Percentiles rank a stretch among this genome's conserved stretches.
phyloP scores from a whole-genome alignment of 495 filamentous ascomycete genomes.

The Niebla homalea region DNA sequence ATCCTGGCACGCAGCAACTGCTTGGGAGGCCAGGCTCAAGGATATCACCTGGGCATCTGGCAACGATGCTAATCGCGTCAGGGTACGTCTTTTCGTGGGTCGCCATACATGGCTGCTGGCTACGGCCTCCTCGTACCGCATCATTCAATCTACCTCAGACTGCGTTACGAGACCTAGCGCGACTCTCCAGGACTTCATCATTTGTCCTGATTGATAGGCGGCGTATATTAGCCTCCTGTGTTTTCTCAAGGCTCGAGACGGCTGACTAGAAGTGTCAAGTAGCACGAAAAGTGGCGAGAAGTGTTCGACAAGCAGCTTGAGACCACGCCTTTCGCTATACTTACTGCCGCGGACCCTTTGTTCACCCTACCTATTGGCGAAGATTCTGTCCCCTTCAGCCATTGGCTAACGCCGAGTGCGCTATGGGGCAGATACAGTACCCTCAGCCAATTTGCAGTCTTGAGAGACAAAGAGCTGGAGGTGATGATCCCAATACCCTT shows the following conservation, averaged over 20 bases:
- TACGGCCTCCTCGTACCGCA: no score
- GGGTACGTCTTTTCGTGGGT: constrained; percentile 10
- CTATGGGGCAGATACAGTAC: constrained; percentile 45
- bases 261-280: no score
- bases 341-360: constrained; percentile 25
- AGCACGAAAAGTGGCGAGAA: constrained; percentile 35
- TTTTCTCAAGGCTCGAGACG: no score
- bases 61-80: constrained; percentile 43
- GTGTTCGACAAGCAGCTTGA: constrained; percentile 38
- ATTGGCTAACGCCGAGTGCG: constrained; percentile 37
- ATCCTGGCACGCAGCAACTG: constrained; percentile 28
- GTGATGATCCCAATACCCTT: constrained; percentile 15
- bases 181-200: no score
- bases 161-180: no score
- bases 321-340: constrained; percentile 25
- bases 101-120: no score
- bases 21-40: constrained; percentile 42
- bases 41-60: constrained; percentile 34
- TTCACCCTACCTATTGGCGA: constrained; percentile 40
- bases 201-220: no score
- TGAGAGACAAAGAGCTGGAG: constrained; percentile 34
- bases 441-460: constrained; percentile 45
- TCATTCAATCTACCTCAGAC: no score
- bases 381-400: constrained; percentile 25
- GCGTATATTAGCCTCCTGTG: no score